Conservation (phyloP, 2,329 filamentous ascomycete species). For the Hypoxylon sp. region DNA sequence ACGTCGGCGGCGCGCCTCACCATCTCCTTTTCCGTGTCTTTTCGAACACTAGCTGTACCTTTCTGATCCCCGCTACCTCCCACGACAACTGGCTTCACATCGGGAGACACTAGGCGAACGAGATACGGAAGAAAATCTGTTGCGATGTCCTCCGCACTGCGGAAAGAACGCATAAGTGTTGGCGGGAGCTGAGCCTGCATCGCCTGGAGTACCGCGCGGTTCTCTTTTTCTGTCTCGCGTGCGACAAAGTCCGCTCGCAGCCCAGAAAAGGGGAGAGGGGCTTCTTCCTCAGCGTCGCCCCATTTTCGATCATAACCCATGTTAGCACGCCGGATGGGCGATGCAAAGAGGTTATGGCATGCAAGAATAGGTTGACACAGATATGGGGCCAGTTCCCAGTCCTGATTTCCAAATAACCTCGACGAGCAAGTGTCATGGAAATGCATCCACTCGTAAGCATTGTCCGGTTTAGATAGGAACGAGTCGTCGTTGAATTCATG, state of each 20-base stretch:
- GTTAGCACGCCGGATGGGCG: conserved; percentile 63
- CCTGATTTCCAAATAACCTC: conserved; percentile 81
- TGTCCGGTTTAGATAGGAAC: conserved; percentile 80
- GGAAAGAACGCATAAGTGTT: conserved; percentile 78
- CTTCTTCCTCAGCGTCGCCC: conserved; percentile 57
- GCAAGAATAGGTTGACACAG: conserved; percentile 86
- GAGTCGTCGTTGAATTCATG: conserved; percentile 94
- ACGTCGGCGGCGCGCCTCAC: conserved; percentile 81
- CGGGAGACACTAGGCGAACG: conserved; percentile 82
- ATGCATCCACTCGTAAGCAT: conserved; percentile 91
- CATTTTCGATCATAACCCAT: conserved; percentile 55
- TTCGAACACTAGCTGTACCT: conserved; percentile 84
- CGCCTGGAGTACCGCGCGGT: conserved; percentile 74
- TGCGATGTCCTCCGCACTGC: conserved; percentile 78
- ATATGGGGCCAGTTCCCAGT: conserved; percentile 92
- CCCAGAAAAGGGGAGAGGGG: conserved; percentile 78
- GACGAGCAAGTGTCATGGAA: conserved; percentile 89
- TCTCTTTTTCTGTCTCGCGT: conserved; percentile 81
- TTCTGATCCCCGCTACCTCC: conserved; percentile 70
- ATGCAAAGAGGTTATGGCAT: conserved; percentile 91
- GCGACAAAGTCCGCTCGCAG: conserved; percentile 83
- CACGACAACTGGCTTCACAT: conserved; percentile 90
- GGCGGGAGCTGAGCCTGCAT: conserved; percentile 78
- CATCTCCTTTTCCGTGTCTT: conserved; percentile 83
- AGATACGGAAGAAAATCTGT: conserved; percentile 87